Evolutionary conservation across 2,329 filamentous ascomycete genomes (phyloP).

Genomic region (Fusarium fracticaudum): DNA sequence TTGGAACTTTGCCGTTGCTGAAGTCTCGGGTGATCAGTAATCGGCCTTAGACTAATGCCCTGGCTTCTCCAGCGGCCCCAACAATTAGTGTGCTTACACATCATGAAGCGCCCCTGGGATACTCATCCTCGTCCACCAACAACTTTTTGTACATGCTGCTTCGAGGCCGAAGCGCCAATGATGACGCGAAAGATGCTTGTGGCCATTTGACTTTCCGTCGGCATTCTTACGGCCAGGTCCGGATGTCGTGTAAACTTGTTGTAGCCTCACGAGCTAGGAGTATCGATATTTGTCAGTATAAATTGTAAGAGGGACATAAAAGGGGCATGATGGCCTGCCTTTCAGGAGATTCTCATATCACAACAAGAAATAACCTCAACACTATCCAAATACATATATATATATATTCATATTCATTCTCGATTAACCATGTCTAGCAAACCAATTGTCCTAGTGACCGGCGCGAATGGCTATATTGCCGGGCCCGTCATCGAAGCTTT

Average conservation of each 20-base stretch:
- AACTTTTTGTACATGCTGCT: background rate
- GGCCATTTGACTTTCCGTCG: background rate
- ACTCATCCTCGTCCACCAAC: background rate
- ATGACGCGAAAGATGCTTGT: background rate
- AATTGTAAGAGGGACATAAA: background rate
- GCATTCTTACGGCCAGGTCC: background rate
- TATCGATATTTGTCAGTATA: background rate
- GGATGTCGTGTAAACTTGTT: background rate
- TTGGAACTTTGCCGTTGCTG: background rate
- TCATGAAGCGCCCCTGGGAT: background rate
- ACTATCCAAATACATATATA: background rate
- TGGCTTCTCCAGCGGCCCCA: background rate
- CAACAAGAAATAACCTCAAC: background rate
- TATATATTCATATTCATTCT: background rate
- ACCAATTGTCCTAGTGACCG: slow-evolving; percentile 48
- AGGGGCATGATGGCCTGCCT: background rate
- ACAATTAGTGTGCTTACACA: background rate
- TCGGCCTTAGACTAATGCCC: background rate
- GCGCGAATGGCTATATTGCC: slow-evolving; percentile 54
- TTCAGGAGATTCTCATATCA: background rate
- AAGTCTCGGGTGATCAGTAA: background rate
- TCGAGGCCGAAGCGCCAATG: background rate
- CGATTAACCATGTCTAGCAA: slow-evolving; percentile 33
- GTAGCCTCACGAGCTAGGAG: background rate
- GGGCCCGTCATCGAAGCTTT: slow-evolving; percentile 49